phyloP scores from a whole-genome alignment of 257 asterid genomes.

The Solanum verrucosum region DNA sequence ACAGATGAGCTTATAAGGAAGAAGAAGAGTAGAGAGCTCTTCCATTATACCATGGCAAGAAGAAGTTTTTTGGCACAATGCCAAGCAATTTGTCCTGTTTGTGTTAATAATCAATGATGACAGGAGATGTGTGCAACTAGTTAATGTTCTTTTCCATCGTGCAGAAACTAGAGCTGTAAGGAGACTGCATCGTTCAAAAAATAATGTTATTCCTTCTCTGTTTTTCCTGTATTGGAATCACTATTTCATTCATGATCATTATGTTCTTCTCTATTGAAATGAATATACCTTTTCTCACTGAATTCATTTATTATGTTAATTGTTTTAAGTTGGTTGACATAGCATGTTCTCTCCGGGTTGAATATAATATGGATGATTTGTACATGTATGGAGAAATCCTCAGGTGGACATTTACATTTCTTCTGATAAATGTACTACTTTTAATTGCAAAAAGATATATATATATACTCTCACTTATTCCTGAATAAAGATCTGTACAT shows the following conservation, averaged over 20 bases:
- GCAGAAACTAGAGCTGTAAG: no score
- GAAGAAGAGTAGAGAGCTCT: conserved; percentile 53
- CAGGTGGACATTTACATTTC: not conserved
- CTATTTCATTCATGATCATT: not conserved
- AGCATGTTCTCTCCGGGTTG: not conserved
- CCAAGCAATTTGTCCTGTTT: conserved; percentile 21
- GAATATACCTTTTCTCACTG: not conserved
- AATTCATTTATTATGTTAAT: no score
- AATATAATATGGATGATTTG: not conserved
- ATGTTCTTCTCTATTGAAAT: not conserved
- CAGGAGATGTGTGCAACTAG: not conserved
- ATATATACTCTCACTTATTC: not conserved
- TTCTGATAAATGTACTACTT: not conserved
- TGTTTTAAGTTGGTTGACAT: not conserved
- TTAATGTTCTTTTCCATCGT: not conserved
- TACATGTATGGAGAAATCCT: not conserved
- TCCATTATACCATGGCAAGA: conserved; percentile 60
- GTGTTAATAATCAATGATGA: not conserved
- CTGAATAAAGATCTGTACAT: not conserved
- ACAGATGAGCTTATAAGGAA: not conserved
- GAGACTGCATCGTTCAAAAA: no score
- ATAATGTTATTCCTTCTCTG: not conserved
- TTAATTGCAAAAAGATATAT: not conserved
- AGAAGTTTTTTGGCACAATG: conserved; percentile 33
- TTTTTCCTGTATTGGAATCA: not conserved